Conservation (phyloP, 805 yeast genomes). For the Sungouiella blattae region DNA sequence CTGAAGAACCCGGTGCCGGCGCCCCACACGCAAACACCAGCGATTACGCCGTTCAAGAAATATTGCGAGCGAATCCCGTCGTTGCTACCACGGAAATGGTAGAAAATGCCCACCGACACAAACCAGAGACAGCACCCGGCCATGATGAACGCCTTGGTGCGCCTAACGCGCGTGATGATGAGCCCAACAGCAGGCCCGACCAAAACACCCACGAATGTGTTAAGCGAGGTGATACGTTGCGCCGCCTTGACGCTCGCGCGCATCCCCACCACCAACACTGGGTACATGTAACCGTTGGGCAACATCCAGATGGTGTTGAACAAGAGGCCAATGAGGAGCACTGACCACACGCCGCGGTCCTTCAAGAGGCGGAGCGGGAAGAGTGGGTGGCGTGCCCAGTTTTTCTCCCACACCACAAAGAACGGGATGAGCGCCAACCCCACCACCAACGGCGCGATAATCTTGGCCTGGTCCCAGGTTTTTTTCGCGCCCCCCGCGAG, state of each 20-base stretch:
- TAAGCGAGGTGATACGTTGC: constrained; percentile 58
- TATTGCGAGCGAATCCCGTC: constrained; percentile 30
- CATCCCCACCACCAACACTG: constrained; percentile 63
- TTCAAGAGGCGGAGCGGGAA: constrained; percentile 55
- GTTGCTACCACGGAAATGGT: constrained; percentile 50
- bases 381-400: constrained; percentile 56
- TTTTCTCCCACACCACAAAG: constrained; percentile 58
- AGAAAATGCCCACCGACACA: constrained; percentile 57
- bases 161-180: constrained; percentile 45
- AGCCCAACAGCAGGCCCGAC: constrained; percentile 59
- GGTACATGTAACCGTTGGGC: constrained; percentile 67
- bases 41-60: constrained; percentile 54
- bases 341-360: constrained; percentile 74
- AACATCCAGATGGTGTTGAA: constrained; percentile 62
- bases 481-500: constrained; percentile 58
- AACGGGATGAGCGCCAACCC: constrained; percentile 61
- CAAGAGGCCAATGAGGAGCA: constrained; percentile 55
- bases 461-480: constrained; percentile 55
- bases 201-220: constrained; percentile 64
- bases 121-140: constrained; percentile 60
- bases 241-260: constrained; percentile 58
- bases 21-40: constrained; percentile 60
- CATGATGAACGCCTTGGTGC: constrained; percentile 56
- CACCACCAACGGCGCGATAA: constrained; percentile 67
- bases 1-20: constrained; percentile 74